Base-by-base conservation (phyloP, 805 yeast genomes). In the Candida khao-thaluensis region DNA sequence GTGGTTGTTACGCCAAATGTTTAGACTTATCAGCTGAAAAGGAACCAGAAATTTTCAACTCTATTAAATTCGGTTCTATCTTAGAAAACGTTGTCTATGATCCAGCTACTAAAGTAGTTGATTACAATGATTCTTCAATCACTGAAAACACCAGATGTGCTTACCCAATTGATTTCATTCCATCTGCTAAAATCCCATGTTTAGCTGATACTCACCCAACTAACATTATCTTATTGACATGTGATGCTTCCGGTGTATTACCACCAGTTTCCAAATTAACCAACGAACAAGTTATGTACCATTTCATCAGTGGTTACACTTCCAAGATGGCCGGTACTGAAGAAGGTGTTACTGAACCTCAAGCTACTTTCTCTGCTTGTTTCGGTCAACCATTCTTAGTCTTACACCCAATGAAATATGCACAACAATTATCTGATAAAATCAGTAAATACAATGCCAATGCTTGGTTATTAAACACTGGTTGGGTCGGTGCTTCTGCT, bases 271-370 rank as follows among this genome's bases (percentile, higher is more conserved):
- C 97, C 48, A 87, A 83, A 69, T 79, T 91, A 64, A 77, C 95
- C 28, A 88, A 88, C 60, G 86, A 91, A 54, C 98, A 91, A 72
- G 98, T 91, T 50, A 91, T 93, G 98, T 91, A 93, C 78, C 98
- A 91, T 72, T 91, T 91, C 72, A 91, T 91, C 55, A 85, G 95
- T 49, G 99, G 99, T 58, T 91, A 91, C 79, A 91, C 99, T 47
- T 91, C 98, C 41, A 91, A 93, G 80, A 91, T 91, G 95, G 96
- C 99, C 47, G 98, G 98, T 66, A 91, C 99, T 38, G 99, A 91
- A 72, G 95, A 87, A 66, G 99, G 99, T 69, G 87, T 91, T 51
- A 90, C 97, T 47, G 97, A 91, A 72, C 98, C 99, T 47, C 89
- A 86, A 68, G 96, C 97, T 41, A 88, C 96, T 14, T 91, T 91